phyloP scores from a whole-genome alignment of 2,329 filamentous ascomycete genomes.

The Aspergillus transmontanensis region DNA sequence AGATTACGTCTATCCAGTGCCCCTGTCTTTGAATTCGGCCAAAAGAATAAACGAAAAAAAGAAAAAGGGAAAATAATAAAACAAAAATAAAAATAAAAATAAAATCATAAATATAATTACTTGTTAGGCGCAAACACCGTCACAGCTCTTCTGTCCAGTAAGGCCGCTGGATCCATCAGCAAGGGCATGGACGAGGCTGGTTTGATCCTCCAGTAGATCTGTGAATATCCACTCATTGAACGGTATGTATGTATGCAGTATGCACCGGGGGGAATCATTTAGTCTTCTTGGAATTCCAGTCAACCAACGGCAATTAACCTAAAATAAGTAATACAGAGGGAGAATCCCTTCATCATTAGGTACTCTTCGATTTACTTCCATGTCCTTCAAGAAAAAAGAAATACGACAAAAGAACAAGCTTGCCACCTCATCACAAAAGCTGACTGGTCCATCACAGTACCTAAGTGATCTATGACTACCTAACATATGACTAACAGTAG shows the following conservation, averaged over 20 bases:
- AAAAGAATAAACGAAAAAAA: background rate
- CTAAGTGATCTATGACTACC: background rate
- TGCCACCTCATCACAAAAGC: background rate
- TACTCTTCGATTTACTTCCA: background rate
- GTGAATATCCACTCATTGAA: background rate
- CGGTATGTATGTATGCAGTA: background rate
- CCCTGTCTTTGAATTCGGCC: background rate
- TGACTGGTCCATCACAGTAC: background rate
- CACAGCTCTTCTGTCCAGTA: slow-evolving; percentile 4
- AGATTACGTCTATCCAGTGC: background rate
- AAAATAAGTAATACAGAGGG: background rate
- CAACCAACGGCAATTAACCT: background rate
- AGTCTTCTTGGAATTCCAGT: background rate
- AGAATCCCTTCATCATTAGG: background rate
- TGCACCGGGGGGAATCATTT: background rate
- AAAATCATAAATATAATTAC: background rate
- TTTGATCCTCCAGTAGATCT: slow-evolving; percentile 3
- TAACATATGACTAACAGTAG: background rate
- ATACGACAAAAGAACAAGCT: background rate
- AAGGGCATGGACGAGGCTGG: slow-evolving; percentile 6
- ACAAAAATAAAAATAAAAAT: background rate
- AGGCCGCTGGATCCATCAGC: background rate
- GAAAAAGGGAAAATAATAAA: background rate
- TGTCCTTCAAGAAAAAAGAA: background rate
- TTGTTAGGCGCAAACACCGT: background rate